Base-by-base conservation (phyloP, 2,329 filamentous ascomycete genomes). In the Magnaporthiopsis incrustans region DNA sequence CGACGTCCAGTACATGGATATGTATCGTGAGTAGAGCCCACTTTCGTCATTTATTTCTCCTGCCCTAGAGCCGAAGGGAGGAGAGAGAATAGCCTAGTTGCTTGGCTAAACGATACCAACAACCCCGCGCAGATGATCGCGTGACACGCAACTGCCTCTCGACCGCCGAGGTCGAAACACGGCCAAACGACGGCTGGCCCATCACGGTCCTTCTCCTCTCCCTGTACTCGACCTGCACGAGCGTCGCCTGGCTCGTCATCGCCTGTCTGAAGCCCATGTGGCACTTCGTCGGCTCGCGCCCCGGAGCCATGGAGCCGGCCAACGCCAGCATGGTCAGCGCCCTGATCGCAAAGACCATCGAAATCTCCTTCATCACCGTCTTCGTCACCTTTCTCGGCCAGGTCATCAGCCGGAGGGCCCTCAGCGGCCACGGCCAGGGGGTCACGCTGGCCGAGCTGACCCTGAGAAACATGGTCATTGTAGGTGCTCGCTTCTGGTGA, bases 371-470 rank as follows among this genome's bases (percentile, higher is more conserved):
- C 25, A 56, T 63, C 10, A 63, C 62, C 32, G 62, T 62, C 32
- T 63, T 66, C 62, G 33, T 67, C 58, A 32, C 65, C 33, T 12
- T 59, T 53, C 8, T 66, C 57, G 35, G 35, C 50, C 91, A 95
- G 72, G 83, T 89, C 0, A 75, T 94, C 22, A 91, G 85, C n/a
- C 81, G 89, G 26, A 78, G 88, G 64, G 88, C 90, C 0, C 82
- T 91, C 64, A 81, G 82, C 30, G 82, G 81, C 63, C 77, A 81
- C 11, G 82, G 85, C 0, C 76, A 78, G 3, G 90, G 90, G 2
- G 82, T 93, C 65, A 91, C 86, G 0, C 81, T 94, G 22, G 87
- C 90, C 0, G 90, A 94, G 70, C 85, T 93, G 78, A 88, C 83
- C 22, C 92, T 94, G 89, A 82, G 90, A 60, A 83, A 83, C 58